Evolutionary conservation across 768 basidiomycete species (phyloP), one percentile per base, ranked within the genome.

Genomic region (Leccinum olivaceopallidum): DNA sequence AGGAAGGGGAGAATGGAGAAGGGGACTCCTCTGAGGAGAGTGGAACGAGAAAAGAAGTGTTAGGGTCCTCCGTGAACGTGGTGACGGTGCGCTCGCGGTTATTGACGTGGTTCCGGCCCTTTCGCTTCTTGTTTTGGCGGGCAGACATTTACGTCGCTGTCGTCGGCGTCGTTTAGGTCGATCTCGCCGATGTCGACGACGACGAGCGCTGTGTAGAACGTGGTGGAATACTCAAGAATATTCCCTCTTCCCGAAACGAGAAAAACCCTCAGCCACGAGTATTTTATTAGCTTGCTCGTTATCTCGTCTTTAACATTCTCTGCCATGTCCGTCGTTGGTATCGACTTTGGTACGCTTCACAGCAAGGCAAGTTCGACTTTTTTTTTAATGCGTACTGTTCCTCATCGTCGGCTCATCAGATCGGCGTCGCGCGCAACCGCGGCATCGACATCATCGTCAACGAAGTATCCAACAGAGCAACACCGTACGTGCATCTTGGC

Each of bases 391-490:
- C 12, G 10, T 34, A 12, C 10, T 34, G 32, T 34, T 34, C 12
- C 32, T 66, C 36, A 62, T 36, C 57, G 2, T 22, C 32, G 5
- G 6, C 12, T 34, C 1, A 1, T 3, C 65, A 92, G 93, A 95
- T 98, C 74, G 95, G 95, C 80, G 95, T 96, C 65, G 95, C 95
- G 20, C 85, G 95, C 77, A 89, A 92, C 78, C 85, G 93, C 71
- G 96, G 96, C 67, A 96, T 99, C 80, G 96, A 99, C 83, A 95
- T 99, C 77, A 96, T 99, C 80, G 81, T 87, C 62, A 99, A 99
- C 76, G 96, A 99, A 75, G 94, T 95, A 62, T 98, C 95, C 16
- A 98, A 98, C 82, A 90, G 97, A 58, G 85, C 89, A 16, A 98
- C 95, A 26, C 96, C 96, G 94, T 98, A 63, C 71, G 94, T 84